These are phyloP conservation scores for Acanthamoeba castellanii DNA, from an alignment of 208 protist genomes.

Conservation along the genomic window DNA sequence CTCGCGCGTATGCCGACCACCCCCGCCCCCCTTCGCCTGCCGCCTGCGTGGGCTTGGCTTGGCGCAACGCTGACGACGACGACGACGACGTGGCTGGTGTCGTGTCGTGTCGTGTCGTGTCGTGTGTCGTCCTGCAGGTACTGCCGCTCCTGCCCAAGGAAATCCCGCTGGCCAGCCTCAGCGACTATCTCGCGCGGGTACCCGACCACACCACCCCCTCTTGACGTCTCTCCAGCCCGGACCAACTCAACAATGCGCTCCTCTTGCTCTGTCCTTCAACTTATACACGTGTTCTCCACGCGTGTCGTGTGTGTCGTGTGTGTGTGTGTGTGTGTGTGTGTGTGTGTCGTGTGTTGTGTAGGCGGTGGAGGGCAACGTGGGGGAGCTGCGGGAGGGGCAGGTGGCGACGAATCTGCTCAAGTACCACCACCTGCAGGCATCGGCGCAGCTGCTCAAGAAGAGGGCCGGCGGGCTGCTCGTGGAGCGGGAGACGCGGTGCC, in stretches of 20 bases:
- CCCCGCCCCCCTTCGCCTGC: not conserved
- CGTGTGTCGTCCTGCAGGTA: not conserved
- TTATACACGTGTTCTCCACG: too few species aligned
- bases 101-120: not conserved
- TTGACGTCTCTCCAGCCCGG: not conserved
- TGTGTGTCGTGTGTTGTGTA: not conserved
- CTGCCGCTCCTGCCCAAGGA: not conserved
- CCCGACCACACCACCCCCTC: not conserved
- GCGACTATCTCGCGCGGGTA: not conserved
- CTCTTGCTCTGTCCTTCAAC: not conserved
- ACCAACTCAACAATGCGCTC: too few species aligned
- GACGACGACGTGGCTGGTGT: too few species aligned
- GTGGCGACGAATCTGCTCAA: not conserved
- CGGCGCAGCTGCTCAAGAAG: constrained; percentile 18
- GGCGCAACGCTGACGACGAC: too few species aligned
- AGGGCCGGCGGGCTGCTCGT: not conserved
- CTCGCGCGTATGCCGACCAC: not conserved
- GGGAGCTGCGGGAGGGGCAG: not conserved
- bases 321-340: too few species aligned
- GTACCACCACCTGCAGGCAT: not conserved
- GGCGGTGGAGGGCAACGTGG: not conserved
- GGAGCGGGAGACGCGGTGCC: not conserved
- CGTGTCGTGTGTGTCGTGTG: too few species aligned
- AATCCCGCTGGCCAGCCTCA: not conserved
- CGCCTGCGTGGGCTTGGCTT: not conserved